A percentile compares a stretch with the other conserved stretches of the same genome.
Evolutionary conservation across 2,329 filamentous ascomycete genomes (phyloP).

Genomic region (Ceratocystis cubensis): DNA sequence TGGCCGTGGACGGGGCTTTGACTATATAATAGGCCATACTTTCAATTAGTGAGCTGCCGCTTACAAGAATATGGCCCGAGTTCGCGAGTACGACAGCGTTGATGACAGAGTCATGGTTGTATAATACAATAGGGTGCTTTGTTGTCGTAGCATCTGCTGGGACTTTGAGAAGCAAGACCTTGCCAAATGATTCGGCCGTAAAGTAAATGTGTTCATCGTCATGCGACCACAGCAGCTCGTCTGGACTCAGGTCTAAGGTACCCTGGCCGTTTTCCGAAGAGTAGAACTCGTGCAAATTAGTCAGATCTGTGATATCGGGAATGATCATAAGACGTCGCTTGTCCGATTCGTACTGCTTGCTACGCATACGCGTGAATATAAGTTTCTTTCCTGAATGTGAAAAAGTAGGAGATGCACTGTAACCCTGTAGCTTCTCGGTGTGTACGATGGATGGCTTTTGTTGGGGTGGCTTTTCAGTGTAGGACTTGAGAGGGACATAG

Average conservation of each 20-base stretch:
- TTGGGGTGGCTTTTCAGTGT: conserved; percentile 38
- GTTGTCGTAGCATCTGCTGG: conserved; percentile 40
- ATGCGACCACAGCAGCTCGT: conserved; percentile 43
- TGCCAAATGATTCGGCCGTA: conserved; percentile 58
- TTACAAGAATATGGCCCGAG: conserved; percentile 45
- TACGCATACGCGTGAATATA: conserved; percentile 68
- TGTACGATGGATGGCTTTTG: conserved; percentile 31
- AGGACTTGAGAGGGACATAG: conserved; percentile 51
- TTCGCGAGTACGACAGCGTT: conserved; percentile 42
- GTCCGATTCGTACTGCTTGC: conserved; percentile 68
- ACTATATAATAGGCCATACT: conserved; percentile 57
- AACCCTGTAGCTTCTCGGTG: conserved; percentile 50
- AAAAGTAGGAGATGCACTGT: conserved; percentile 55
- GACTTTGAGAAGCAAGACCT: conserved; percentile 48
- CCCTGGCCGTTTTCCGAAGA: conserved; percentile 50
- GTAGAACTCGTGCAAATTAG: conserved; percentile 50
- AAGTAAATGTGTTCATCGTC: conserved; percentile 55
- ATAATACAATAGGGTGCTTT: conserved; percentile 38
- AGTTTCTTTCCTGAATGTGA: conserved; percentile 58
- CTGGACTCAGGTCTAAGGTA: conserved; percentile 46
- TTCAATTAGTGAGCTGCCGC: conserved; percentile 56
- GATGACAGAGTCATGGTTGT: conserved; percentile 41
- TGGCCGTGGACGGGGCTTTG: conserved; percentile 32
- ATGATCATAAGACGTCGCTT: conserved; percentile 56
- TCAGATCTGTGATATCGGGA: conserved; percentile 45